Percentiles rank a stretch among this genome's conserved stretches.
These are phyloP conservation scores for Prototheca wickerhamii DNA, from an alignment of 163 green algal species.

Conservation along the genomic window DNA sequence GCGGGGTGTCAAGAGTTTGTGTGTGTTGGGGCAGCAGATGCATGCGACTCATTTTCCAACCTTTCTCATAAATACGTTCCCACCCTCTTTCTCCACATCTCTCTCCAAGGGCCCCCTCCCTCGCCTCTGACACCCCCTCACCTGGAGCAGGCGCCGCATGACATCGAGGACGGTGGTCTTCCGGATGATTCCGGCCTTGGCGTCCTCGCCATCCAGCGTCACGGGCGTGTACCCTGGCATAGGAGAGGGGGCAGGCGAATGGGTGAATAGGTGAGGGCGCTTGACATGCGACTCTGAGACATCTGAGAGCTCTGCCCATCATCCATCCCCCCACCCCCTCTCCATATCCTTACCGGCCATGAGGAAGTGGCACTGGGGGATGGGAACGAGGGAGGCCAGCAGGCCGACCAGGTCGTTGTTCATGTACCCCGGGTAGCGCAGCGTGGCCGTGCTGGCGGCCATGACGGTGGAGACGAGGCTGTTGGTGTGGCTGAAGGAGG, in stretches of 20 bases:
- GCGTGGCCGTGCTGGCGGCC: slow-evolving; percentile 91
- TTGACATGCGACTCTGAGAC: not conserved
- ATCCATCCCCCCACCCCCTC: not conserved
- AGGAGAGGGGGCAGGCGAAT: not conserved
- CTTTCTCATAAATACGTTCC: no score
- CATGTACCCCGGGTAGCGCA: slow-evolving; percentile 98
- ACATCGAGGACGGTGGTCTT: slow-evolving; percentile 98
- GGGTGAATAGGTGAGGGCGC: not conserved
- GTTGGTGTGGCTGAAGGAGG: slow-evolving; percentile 89
- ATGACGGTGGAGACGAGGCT: slow-evolving; percentile 95
- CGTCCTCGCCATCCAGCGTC: slow-evolving; percentile 50
- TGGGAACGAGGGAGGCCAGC: slow-evolving; percentile 88
- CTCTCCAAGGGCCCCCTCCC: no score
- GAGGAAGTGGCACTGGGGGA: slow-evolving; percentile 95
- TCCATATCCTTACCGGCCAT: slow-evolving; percentile 56
- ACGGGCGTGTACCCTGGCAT: slow-evolving; percentile 87
- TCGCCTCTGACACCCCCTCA: no score
- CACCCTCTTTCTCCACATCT: no score
- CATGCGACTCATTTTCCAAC: not conserved
- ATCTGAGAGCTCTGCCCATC: not conserved
- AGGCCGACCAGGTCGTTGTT: slow-evolving; percentile 98
- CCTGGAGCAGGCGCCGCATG: slow-evolving; percentile 92
- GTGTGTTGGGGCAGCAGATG: no score
- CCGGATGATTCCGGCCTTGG: slow-evolving; percentile 41
- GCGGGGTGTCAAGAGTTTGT: no score